These are phyloP conservation scores for Amylocarpus encephaloides DNA, from an alignment of 2,329 filamentous ascomycete species.

Conservation along the genomic window DNA sequence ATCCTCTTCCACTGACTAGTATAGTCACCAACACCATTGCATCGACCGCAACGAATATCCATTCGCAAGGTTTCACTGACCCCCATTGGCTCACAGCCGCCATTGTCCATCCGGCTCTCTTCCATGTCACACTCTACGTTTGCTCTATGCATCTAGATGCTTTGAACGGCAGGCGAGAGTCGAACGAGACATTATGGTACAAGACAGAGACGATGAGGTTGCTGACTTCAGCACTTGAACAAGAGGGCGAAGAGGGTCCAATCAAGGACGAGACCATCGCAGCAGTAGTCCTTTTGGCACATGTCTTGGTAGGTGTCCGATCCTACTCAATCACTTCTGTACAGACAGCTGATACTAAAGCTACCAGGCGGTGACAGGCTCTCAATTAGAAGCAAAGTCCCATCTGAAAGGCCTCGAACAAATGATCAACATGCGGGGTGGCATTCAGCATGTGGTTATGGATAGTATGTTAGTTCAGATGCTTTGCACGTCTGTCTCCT, in stretches of 20 bases:
- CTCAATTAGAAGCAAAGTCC: slow-evolving; percentile 11
- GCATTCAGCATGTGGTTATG: slow-evolving; percentile 8
- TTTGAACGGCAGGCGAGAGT: slow-evolving; percentile 5
- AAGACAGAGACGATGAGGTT: slow-evolving; percentile 13
- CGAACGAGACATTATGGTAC: slow-evolving; percentile 12
- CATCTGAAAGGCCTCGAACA: slow-evolving; percentile 15
- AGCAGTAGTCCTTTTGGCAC: slow-evolving; percentile 12
- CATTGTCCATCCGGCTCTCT: slow-evolving; percentile 14
- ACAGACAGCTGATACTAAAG: background rate
- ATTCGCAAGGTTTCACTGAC: slow-evolving; percentile 17
- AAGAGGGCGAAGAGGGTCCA: slow-evolving; percentile 1
- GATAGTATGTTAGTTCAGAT: slow-evolving; percentile 18
- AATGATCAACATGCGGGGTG: slow-evolving; percentile 13
- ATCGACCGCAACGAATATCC: slow-evolving; percentile 11
- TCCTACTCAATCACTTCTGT: background rate
- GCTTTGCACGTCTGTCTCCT: slow-evolving; percentile 16
- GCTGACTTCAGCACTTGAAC: slow-evolving; percentile 9
- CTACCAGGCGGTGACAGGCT: slow-evolving; percentile 13
- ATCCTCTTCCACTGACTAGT: too few species aligned
- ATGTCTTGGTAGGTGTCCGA: slow-evolving; percentile 12
- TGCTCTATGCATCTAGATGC: slow-evolving; percentile 12
- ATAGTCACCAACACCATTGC: slow-evolving; percentile 13
- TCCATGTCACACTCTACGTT: slow-evolving; percentile 15
- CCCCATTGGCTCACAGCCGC: slow-evolving; percentile 15
- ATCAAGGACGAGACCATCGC: slow-evolving; percentile 14